Percentiles rank a stretch among this genome's conserved stretches.
Conservation (phyloP, 2,329 filamentous ascomycete species). For the Elsinoe perseae region DNA sequence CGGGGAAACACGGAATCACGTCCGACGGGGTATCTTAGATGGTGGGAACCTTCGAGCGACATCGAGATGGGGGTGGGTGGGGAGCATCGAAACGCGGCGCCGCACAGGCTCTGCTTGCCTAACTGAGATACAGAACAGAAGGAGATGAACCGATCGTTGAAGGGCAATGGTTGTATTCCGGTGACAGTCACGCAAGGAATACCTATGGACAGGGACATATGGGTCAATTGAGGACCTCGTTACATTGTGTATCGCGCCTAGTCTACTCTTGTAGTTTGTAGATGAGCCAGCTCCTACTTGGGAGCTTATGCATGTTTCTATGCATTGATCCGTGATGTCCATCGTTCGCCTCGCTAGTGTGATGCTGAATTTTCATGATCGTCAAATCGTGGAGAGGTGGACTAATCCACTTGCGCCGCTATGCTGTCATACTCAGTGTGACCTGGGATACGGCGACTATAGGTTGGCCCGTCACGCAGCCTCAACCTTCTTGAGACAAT, state of each 20-base stretch:
- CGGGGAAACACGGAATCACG: not conserved
- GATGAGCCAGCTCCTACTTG: not conserved
- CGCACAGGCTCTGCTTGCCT: not conserved
- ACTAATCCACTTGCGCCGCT: not conserved
- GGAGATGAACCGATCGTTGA: not conserved
- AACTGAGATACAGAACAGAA: not conserved
- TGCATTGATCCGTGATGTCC: constrained; percentile 3
- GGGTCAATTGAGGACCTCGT: not conserved
- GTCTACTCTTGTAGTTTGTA: not conserved
- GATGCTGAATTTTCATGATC: constrained; percentile 6
- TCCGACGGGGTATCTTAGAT: not conserved
- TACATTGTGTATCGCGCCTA: constrained; percentile 4
- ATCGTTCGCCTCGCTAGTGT: constrained; percentile 5
- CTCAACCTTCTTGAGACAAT: constrained; percentile 44
- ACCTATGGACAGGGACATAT: not conserved
- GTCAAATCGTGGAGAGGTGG: constrained; percentile 1
- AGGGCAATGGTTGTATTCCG: not conserved
- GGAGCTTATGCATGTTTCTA: not conserved
- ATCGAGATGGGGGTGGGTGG: not conserved
- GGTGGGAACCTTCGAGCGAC: not conserved
- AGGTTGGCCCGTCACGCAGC: constrained; percentile 20
- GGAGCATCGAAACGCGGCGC: not conserved
- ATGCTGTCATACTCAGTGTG: not conserved
- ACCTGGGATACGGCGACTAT: not conserved
- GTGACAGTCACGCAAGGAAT: not conserved